Evolutionary conservation across 1,284 basidiomycete genomes (phyloP).

Genomic region (Coniferiporia weirii): DNA sequence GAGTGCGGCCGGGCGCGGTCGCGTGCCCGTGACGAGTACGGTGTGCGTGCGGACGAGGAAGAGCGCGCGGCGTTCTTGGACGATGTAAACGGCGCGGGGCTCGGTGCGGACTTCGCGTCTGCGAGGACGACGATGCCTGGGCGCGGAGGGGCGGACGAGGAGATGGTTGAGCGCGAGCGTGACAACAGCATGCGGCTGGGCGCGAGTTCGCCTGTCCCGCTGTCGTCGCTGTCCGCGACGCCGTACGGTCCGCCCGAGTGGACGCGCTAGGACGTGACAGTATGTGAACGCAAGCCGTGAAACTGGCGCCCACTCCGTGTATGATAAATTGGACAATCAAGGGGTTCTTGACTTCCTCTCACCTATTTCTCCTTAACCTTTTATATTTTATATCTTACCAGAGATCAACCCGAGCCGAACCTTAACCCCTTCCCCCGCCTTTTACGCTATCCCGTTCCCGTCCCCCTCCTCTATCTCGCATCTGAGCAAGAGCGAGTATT

Average conservation of each 20-base stretch:
- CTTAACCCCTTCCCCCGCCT: no score
- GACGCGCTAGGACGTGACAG: neutral
- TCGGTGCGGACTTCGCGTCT: slow-evolving; percentile 30
- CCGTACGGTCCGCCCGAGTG: slow-evolving; percentile 9
- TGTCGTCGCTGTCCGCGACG: slow-evolving; percentile 8
- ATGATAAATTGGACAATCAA: neutral
- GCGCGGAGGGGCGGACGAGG: neutral
- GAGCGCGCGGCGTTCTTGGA: slow-evolving; percentile 5
- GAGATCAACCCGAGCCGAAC: no score
- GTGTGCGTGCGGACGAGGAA: slow-evolving; percentile 7
- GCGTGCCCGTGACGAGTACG: neutral
- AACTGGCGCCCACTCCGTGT: neutral
- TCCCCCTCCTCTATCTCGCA: no score
- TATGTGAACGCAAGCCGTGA: no score
- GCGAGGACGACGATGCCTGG: neutral
- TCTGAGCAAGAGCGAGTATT: no score
- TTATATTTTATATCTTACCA: no score
- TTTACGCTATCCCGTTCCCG: no score
- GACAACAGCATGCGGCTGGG: neutral
- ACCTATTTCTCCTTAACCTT: no score
- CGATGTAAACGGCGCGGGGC: slow-evolving; percentile 3
- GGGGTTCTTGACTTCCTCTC: neutral
- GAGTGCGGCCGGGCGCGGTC: slow-evolving; percentile 5
- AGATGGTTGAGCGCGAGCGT: slow-evolving; percentile 7
- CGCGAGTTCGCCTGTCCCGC: slow-evolving; percentile 8